Evolutionary conservation across 2,329 filamentous ascomycete genomes (phyloP).

Genomic region (Colletotrichum coccodes): DNA sequence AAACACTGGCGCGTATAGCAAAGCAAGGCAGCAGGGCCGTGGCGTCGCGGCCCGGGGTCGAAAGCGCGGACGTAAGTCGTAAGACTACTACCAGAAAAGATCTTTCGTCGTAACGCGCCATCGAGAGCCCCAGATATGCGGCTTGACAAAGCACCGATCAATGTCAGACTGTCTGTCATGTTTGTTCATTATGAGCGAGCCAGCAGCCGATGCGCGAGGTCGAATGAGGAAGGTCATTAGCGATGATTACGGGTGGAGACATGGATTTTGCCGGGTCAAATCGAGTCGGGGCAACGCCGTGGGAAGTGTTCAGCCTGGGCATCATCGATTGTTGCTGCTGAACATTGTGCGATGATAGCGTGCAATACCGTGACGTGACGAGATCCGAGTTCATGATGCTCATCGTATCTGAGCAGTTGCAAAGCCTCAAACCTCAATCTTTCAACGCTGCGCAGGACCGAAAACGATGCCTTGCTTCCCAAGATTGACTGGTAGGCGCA

Average conservation of each 20-base stretch:
- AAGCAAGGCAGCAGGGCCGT: background rate
- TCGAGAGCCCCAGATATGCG: background rate
- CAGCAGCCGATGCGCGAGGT: background rate
- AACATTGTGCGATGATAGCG: background rate
- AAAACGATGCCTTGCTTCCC: background rate
- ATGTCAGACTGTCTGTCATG: background rate
- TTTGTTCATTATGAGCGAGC: background rate
- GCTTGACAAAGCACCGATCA: background rate
- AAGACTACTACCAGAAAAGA: background rate
- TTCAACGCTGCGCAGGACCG: background rate
- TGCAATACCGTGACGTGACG: background rate
- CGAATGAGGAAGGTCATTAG: slow-evolving; percentile 19
- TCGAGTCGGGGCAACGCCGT: background rate
- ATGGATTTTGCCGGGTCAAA: background rate
- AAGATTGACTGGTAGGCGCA: background rate
- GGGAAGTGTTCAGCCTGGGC: background rate
- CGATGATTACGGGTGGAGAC: background rate
- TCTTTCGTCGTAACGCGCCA: background rate
- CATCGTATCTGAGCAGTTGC: too few relatives aligned
- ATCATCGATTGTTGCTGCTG: background rate
- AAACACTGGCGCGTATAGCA: background rate
- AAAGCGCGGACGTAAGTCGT: background rate
- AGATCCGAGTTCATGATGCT: background rate
- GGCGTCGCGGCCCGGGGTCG: background rate
- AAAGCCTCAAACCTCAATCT: background rate